Base-by-base conservation (phyloP, 352 stramenopile genomes). In the Phytophthora sansomeana region DNA sequence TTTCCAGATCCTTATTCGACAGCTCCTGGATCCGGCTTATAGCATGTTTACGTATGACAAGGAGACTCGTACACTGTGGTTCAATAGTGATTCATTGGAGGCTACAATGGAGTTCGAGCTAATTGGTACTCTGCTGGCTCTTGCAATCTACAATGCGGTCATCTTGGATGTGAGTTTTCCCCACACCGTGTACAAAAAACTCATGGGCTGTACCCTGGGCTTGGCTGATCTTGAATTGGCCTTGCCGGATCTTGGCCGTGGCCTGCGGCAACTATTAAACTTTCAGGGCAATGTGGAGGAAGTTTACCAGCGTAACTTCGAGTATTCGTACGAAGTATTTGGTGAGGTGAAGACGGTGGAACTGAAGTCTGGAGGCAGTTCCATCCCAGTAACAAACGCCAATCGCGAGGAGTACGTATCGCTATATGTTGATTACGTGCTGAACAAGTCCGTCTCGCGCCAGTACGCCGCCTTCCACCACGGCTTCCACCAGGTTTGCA, bases 141-240 rank as follows among this genome's bases (percentile, higher is more conserved):
- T 96, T 7, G 88, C 88, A 11, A 93, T 96, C 41, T 96, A 96
- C 67, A 96, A 96, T 24, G 76, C 78, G 8, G 86, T 96, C 21
- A 94, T 96, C 36, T 56, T 96, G 21, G 87, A 96, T 29, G 67
- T 96, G 7, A 84, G 85, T 30, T 95, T 96, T 50, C 88, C 88
- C 1, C 82, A 89, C 30, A 77, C 85, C 21, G 81, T 95, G 42
- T 95, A 94, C 75, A 95, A 95, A 60, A 93, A 92, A 48, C 71
- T 95, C 1, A 89, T 93, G 80, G 58, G 72, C 5, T 82, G 72
- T 36, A 17, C 61, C 7, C 47, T 92, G 36, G 83, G 63, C 29
- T 64, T 94, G 14, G 63, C 73, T 16, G 86, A 94, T 60, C 58
- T 94, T 1, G 84, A 92, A 38, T 46, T 68, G 3, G 77, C 77